Evolutionary conservation across 768 basidiomycete genomes (phyloP).

Genomic region (Leucocoprinus leucothites): DNA sequence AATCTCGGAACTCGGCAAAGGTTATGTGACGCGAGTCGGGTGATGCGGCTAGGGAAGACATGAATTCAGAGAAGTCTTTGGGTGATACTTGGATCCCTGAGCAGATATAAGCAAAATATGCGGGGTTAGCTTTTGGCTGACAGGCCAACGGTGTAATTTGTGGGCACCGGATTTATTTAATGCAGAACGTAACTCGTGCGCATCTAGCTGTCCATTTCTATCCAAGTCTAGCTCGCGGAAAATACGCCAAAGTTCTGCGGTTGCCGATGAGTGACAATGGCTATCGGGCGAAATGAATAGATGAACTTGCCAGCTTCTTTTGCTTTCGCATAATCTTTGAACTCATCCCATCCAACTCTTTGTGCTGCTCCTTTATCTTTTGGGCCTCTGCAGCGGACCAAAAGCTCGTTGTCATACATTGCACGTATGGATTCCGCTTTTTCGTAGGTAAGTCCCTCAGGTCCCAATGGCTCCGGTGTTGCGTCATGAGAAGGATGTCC

Average conservation of each 20-base stretch:
- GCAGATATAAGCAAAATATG: background rate
- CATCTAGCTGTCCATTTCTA: conserved; percentile 79
- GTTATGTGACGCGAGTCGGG: conserved; percentile 65
- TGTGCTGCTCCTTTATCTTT: conserved; percentile 35
- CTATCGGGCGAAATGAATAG: conserved; percentile 9
- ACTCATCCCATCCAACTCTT: conserved; percentile 67
- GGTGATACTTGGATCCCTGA: conserved; percentile 72
- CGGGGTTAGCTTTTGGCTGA: background rate
- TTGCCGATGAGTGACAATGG: conserved; percentile 13
- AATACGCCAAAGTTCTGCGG: conserved; percentile 82
- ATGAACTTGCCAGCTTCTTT: conserved; percentile 73
- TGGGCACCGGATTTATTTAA: conserved; percentile 67
- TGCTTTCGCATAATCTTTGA: conserved; percentile 69
- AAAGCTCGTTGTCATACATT: conserved; percentile 77
- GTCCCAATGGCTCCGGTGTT: background rate
- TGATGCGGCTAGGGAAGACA: conserved; percentile 71
- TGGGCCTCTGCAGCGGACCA: conserved; percentile 49
- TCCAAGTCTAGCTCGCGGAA: conserved; percentile 93
- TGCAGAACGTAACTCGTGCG: conserved; percentile 36
- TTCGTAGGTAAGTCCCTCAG: conserved; percentile 46
- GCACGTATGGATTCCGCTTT: conserved; percentile 60
- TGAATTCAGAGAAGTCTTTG: conserved; percentile 76
- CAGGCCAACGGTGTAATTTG: background rate
- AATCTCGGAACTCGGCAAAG: conserved; percentile 88
- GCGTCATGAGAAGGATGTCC: conserved; percentile 8